Conservation (phyloP, 768 basidiomycete genomes). For the Lentinula lateritia region DNA sequence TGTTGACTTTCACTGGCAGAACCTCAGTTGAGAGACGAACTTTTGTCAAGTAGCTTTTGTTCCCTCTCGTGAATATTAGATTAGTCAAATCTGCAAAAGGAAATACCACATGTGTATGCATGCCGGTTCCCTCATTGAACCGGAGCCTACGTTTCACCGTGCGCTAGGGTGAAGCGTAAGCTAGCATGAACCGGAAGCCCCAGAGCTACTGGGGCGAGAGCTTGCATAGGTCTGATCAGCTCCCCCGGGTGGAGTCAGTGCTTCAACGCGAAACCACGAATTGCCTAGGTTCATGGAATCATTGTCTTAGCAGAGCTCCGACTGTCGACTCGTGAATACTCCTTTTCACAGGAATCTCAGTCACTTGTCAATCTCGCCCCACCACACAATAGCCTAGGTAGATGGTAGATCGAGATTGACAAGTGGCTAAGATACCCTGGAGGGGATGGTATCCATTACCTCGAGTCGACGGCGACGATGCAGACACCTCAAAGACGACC, state of each 20-base stretch:
- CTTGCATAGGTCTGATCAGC: neutral
- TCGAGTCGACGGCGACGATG: neutral
- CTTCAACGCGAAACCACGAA: neutral
- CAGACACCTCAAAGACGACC: neutral
- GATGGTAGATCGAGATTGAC: neutral
- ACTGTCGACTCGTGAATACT: neutral
- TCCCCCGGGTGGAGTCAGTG: neutral
- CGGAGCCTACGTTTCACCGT: neutral
- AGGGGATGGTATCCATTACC: neutral
- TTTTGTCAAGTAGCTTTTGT: no score
- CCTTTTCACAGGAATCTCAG: neutral
- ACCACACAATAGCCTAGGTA: neutral
- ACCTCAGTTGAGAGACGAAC: no score
- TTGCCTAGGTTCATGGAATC: neutral
- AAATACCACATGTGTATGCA: neutral
- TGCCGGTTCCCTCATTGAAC: neutral
- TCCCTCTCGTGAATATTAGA: no score
- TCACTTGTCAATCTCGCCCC: neutral
- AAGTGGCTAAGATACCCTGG: neutral
- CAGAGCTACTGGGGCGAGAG: neutral
- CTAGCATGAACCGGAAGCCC: neutral
- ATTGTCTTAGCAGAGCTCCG: neutral
- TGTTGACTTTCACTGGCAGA: no score
- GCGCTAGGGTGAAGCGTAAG: neutral
- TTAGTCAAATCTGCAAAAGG: no score